phyloP scores from a whole-genome alignment of 2,329 filamentous ascomycete species.

The Huntiella abstrusa region DNA sequence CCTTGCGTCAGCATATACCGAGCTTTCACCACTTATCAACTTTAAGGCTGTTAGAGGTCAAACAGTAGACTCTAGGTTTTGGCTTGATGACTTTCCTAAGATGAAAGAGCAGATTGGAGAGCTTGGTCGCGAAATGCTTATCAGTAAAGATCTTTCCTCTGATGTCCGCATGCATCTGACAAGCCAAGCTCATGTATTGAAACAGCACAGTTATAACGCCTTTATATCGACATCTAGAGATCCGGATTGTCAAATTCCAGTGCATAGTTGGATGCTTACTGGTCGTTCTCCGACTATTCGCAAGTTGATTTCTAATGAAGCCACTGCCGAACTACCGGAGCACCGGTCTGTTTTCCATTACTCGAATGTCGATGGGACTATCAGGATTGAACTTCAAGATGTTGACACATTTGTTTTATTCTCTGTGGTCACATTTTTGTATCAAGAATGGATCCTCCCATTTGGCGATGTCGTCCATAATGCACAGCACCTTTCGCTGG shows the following conservation, averaged over 20 bases:
- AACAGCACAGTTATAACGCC: slow-evolving; percentile 25
- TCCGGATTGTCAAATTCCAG: slow-evolving; percentile 55
- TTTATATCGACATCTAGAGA: slow-evolving; percentile 35
- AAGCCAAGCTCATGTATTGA: slow-evolving; percentile 18
- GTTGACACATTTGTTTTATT: no score
- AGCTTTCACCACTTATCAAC: slow-evolving; percentile 47
- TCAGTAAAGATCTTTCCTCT: no score
- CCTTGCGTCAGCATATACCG: slow-evolving; percentile 55
- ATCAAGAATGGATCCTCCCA: no score
- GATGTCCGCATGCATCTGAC: slow-evolving; percentile 36
- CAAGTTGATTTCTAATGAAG: not conserved
- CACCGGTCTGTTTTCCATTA: no score
- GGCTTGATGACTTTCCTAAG: slow-evolving; percentile 21
- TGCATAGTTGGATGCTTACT: slow-evolving; percentile 64
- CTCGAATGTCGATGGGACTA: no score
- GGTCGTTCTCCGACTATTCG: slow-evolving; percentile 34
- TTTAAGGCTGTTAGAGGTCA: slow-evolving; percentile 28
- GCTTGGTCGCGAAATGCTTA: no score
- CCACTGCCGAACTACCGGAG: not conserved
- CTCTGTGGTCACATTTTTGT: no score
- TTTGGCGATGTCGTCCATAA: slow-evolving; percentile 19
- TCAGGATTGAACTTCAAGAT: no score
- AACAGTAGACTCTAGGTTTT: slow-evolving; percentile 23
- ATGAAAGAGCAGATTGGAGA: slow-evolving; percentile 2
- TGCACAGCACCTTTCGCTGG: slow-evolving; percentile 43